Conservation (phyloP, 176 grass and related monocot species). For the Neostapfia colusana region DNA sequence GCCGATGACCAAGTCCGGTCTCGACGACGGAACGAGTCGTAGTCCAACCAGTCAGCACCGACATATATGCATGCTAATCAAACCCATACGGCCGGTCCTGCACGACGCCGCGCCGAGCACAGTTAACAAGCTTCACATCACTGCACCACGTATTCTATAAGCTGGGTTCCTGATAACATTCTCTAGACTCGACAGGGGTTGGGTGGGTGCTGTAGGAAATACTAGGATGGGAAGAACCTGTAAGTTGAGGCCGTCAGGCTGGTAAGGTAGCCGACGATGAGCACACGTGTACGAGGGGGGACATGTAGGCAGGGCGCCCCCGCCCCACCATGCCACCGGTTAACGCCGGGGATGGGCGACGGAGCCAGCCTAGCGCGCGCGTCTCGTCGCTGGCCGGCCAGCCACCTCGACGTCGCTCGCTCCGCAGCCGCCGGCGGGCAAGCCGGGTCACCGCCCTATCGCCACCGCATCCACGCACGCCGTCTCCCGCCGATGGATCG, state of each 20-base stretch:
- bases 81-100: neutral
- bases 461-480: neutral
- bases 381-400: conserved; percentile 22
- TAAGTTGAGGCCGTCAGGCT: too few relatives aligned
- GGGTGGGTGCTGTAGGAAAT: too few relatives aligned
- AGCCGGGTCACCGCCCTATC: neutral
- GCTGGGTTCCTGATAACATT: neutral
- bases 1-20: neutral
- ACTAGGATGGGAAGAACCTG: too few relatives aligned
- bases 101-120: neutral
- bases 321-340: conserved; percentile 15
- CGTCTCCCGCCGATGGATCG: neutral
- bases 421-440: neutral
- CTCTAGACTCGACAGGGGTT: neutral
- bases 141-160: neutral
- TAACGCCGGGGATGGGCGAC: conserved; percentile 27
- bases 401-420: conserved; percentile 21
- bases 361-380: conserved; percentile 8
- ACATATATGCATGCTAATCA: too few relatives aligned
- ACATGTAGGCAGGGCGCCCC: conserved; percentile 5
- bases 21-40: too few relatives aligned
- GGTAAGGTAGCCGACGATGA: neutral
- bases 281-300: conserved; percentile 39
- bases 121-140: neutral
- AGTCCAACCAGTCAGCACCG: neutral